Percentiles rank a stretch among this genome's conserved stretches.
Evolutionary conservation across 2,329 filamentous ascomycete genomes (phyloP).

Genomic region (Fusarium sp.): DNA sequence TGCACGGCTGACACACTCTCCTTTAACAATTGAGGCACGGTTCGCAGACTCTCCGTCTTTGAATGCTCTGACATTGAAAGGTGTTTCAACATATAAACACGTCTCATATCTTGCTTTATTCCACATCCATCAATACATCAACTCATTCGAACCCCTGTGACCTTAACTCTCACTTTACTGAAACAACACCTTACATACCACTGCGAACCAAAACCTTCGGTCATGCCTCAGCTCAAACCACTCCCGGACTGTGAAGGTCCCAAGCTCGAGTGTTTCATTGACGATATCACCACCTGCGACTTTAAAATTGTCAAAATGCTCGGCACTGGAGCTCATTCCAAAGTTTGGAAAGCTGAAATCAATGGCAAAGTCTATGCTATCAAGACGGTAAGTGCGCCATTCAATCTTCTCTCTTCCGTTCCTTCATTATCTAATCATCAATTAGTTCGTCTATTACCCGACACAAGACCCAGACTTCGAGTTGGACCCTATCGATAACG

Average conservation of each 20-base stretch:
- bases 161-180: background rate
- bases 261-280: background rate
- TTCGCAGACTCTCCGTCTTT: background rate
- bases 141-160: background rate
- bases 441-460: background rate
- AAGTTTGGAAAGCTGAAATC: background rate
- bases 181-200: background rate
- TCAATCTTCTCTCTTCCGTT: background rate
- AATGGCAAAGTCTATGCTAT: background rate
- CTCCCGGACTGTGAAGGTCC: background rate
- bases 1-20: background rate
- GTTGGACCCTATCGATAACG: background rate
- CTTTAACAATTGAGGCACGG: background rate
- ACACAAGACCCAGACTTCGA: fast-evolving
- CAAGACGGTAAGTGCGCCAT: background rate
- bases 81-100: background rate
- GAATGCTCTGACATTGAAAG: background rate
- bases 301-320: background rate
- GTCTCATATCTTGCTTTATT: background rate
- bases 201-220: background rate
- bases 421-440: background rate
- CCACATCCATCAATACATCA: background rate
- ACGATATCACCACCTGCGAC: background rate
- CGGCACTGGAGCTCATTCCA: background rate
- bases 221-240: background rate